These are phyloP conservation scores for Santalum album DNA, from an alignment of 164 flowering plant genomes.

Conservation along the genomic window DNA sequence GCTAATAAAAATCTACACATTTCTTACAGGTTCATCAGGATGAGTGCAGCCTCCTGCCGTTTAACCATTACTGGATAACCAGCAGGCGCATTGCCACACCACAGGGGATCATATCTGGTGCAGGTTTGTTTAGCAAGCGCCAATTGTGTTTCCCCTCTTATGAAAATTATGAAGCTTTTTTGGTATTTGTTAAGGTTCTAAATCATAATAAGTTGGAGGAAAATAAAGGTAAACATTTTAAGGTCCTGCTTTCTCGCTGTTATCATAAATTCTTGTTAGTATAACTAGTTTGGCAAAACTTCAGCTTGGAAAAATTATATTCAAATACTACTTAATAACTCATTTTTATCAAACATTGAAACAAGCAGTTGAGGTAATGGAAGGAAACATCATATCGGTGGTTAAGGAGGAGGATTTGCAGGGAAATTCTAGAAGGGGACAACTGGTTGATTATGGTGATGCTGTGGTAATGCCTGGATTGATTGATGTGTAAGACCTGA, in stretches of 20 bases:
- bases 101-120: slow-evolving; percentile 64
- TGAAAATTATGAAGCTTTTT: no score
- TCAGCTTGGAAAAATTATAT: neutral
- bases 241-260: no score
- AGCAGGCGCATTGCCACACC: slow-evolving; percentile 87
- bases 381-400: slow-evolving; percentile 54
- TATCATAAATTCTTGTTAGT: neutral
- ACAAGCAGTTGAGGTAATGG: slow-evolving; percentile 76
- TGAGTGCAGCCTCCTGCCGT: slow-evolving; percentile 68
- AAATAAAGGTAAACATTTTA: no score
- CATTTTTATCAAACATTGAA: neutral
- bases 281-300: neutral
- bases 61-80: slow-evolving; percentile 62
- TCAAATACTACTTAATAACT: neutral
- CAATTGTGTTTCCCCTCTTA: neutral
- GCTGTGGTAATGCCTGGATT: slow-evolving; percentile 98
- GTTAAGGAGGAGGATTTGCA: slow-evolving; percentile 45
- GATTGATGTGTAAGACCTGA: slow-evolving; percentile 78
- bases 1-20: neutral
- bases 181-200: no score
- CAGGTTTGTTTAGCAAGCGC: slow-evolving; percentile 45
- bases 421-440: slow-evolving; percentile 18
- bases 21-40: slow-evolving; percentile 30
- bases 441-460: slow-evolving; percentile 70
- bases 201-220: no score